Base-by-base conservation (phyloP, 345 rosid species). In the Citrus glauca region DNA sequence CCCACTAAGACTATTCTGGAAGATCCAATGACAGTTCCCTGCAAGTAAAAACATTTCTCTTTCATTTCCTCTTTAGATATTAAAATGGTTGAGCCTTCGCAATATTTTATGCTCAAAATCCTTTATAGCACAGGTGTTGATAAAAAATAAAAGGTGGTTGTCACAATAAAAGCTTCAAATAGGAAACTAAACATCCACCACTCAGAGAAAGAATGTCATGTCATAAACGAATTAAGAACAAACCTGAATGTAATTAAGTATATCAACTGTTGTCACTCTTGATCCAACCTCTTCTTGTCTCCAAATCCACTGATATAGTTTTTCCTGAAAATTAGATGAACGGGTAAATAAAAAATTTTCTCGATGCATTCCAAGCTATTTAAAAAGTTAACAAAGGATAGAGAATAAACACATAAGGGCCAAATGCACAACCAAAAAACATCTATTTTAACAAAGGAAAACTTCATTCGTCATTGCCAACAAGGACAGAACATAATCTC, bases 1-100 rank as follows among this genome's bases (percentile, higher is more conserved):
- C 98, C 97, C 80, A 91, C 83, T 9, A 93, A 93, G 25, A 88
- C 98, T 33, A 94, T 90, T 87, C 91, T 93, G 97, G 97, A 64
- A 94, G 95, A 32, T 56, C 86, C 55, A 80, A 2, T 0, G 92
- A 90, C 22, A 80, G 79, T 2, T 93, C 81, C 98, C 89, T 11
- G 20, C 98, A 91, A 20, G 6, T 83, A 8, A 84, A 86, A 9
- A 86, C 90, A 78, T 94, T 93, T 50, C 82, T 78, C 84, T 94
- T 93, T 94, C 97, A 93, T 0, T 83, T 79, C 77, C 98, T 88
- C 87, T 94, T 94, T 9, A 93, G 78, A 83, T 87, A 90, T 97
- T 94, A 94, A 62, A 93, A 81, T 89, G 89, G 82, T 94, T 90
- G 74, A 94, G 94, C 66, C 97, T 85, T 79, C 89, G 90, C 94